These are phyloP conservation scores for Grosmannia penicillata DNA, from an alignment of 2,329 filamentous ascomycete species.

Conservation along the genomic window DNA sequence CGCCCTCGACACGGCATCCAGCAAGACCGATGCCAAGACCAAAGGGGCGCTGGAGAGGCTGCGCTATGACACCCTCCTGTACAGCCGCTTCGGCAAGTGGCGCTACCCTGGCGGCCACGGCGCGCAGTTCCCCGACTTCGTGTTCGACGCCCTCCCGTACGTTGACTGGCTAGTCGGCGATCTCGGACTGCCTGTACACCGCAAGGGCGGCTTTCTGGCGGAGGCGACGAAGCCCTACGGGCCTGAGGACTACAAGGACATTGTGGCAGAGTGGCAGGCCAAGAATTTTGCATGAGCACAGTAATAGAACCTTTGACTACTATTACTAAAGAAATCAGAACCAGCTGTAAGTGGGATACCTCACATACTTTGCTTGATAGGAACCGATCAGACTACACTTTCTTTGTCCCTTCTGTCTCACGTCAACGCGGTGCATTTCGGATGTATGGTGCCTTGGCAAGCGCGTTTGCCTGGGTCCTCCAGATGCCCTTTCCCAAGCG, in stretches of 20 bases:
- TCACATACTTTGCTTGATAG: too few relatives aligned
- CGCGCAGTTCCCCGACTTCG: constrained; percentile 48
- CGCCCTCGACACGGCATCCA: not conserved
- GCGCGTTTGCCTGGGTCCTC: constrained; percentile 19
- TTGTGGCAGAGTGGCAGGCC: constrained; percentile 32
- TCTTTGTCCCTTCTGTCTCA: not conserved
- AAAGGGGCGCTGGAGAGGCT: constrained; percentile 25
- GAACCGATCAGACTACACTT: too few relatives aligned
- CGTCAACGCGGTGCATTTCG: constrained; percentile 16
- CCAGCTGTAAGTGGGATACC: too few relatives aligned
- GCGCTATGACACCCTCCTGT: constrained; percentile 42
- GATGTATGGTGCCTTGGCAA: constrained; percentile 2
- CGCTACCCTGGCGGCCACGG: constrained; percentile 55
- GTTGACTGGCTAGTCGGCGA: constrained; percentile 54
- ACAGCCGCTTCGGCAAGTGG: constrained; percentile 55
- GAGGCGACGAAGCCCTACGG: constrained; percentile 44
- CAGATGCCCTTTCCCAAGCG: constrained; percentile 18
- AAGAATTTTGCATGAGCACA: not conserved
- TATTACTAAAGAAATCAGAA: too few relatives aligned
- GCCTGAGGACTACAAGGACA: constrained; percentile 38
- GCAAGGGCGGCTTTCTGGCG: constrained; percentile 36
- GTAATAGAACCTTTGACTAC: not conserved
- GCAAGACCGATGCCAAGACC: constrained; percentile 11
- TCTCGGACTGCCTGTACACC: constrained; percentile 40
- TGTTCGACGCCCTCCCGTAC: constrained; percentile 65